Evolutionary conservation across 768 basidiomycete species (phyloP).

Genomic region (Panaeolus papilionaceus): DNA sequence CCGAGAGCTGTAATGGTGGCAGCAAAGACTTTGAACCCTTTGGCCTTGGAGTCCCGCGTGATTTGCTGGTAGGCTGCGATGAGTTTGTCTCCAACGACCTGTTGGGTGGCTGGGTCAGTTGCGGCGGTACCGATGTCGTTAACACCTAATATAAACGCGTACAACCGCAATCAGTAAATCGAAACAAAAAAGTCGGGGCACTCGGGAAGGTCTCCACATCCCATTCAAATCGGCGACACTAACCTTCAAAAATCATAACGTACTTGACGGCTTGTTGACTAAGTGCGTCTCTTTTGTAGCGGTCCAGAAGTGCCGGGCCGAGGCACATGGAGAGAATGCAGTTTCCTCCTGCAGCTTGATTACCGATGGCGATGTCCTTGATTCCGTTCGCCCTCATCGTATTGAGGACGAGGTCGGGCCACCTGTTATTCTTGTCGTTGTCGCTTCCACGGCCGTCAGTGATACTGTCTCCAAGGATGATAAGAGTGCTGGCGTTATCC

Average conservation of each 20-base stretch:
- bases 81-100: slow-evolving; percentile 43
- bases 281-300: slow-evolving; percentile 58
- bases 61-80: slow-evolving; percentile 55
- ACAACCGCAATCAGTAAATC: neutral
- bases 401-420: slow-evolving; percentile 55
- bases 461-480: slow-evolving; percentile 58
- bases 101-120: slow-evolving; percentile 41
- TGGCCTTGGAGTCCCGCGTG: slow-evolving; percentile 45
- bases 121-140: slow-evolving; percentile 56
- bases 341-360: slow-evolving; percentile 61
- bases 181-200: neutral
- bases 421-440: slow-evolving; percentile 53
- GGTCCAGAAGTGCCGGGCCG: slow-evolving; percentile 52
- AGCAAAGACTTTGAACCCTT: slow-evolving; percentile 50
- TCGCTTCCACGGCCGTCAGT: slow-evolving; percentile 57
- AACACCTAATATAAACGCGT: slow-evolving; percentile 26
- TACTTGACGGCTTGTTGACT: slow-evolving; percentile 51
- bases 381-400: slow-evolving; percentile 45
- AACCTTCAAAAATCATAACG: slow-evolving; percentile 57
- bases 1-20: slow-evolving; percentile 54
- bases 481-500: slow-evolving; percentile 35
- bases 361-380: slow-evolving; percentile 45
- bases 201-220: neutral
- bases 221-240: neutral
- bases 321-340: slow-evolving; percentile 55